Percentiles rank a stretch among this genome's conserved stretches.
Conservation (phyloP, 495 filamentous ascomycete species). For the Hyaloscypha variabilis region DNA sequence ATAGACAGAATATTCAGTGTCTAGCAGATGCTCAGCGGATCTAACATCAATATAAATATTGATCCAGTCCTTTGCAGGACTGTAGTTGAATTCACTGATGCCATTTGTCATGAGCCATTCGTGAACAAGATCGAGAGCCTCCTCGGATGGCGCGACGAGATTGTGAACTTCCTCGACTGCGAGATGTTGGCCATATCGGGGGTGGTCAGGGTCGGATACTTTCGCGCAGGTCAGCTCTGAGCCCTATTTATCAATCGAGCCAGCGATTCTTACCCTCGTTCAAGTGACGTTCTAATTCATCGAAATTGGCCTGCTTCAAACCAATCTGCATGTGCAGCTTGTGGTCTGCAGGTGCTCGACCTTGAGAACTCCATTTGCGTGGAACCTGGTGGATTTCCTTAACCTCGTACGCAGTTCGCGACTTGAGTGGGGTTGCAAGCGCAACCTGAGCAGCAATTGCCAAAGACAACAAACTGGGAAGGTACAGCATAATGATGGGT, state of each 20-base stretch:
- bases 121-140: slow-evolving; percentile 42
- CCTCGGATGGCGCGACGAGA: slow-evolving; percentile 36
- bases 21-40: slow-evolving; percentile 57
- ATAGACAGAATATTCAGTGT: slow-evolving; percentile 60
- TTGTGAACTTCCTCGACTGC: slow-evolving; percentile 38
- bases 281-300: slow-evolving; percentile 49
- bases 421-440: slow-evolving; percentile 33
- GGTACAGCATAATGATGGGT: too few species aligned
- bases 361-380: slow-evolving; percentile 44
- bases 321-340: slow-evolving; percentile 52
- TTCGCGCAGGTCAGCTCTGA: background rate
- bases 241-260: background rate
- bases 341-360: slow-evolving; percentile 39
- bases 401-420: slow-evolving; percentile 45
- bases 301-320: slow-evolving; percentile 51
- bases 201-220: slow-evolving; percentile 42
- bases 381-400: slow-evolving; percentile 56
- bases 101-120: slow-evolving; percentile 52
- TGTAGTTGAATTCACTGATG: slow-evolving; percentile 45
- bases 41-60: slow-evolving; percentile 51
- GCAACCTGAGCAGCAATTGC: slow-evolving; percentile 24
- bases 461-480: too few species aligned
- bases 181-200: slow-evolving; percentile 47
- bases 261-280: slow-evolving; percentile 42
- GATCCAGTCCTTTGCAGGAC: slow-evolving; percentile 49